Evolutionary conservation across 2,329 filamentous ascomycete genomes (phyloP).

Genomic region (Lizonia empirigonia): DNA sequence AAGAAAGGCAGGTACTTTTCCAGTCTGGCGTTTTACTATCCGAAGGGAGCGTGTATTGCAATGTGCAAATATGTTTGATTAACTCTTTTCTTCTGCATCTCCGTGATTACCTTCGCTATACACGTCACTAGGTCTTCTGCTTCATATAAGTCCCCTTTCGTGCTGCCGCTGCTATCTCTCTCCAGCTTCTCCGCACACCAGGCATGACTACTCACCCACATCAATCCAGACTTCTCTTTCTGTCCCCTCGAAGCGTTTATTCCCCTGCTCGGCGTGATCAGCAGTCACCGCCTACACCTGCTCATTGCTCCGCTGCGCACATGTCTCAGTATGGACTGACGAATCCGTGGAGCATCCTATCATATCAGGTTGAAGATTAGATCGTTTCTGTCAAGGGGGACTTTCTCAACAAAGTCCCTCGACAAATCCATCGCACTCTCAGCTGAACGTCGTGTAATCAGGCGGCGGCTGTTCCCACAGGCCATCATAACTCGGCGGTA

Average conservation of each 20-base stretch:
- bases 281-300: not conserved
- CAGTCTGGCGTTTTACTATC: not conserved
- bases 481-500: conserved; percentile 11
- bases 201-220: not conserved
- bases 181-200: not conserved
- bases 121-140: not conserved
- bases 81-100: not conserved
- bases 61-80: not conserved
- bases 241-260: not conserved
- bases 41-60: not conserved
- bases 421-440: not conserved
- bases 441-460: not conserved
- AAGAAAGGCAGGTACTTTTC: not conserved
- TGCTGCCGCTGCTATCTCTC: not conserved
- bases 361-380: conserved; percentile 1
- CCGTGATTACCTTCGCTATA: not conserved
- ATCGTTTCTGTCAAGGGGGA: not conserved
- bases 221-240: too few species aligned
- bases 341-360: not conserved
- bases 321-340: not conserved
- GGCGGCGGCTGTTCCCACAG: conserved; percentile 9
- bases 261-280: not conserved
- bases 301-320: not conserved
- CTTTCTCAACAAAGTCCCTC: not conserved
- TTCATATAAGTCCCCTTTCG: not conserved